Conservation (phyloP, 805 yeast genomes). For the Ogataea naganishii region DNA sequence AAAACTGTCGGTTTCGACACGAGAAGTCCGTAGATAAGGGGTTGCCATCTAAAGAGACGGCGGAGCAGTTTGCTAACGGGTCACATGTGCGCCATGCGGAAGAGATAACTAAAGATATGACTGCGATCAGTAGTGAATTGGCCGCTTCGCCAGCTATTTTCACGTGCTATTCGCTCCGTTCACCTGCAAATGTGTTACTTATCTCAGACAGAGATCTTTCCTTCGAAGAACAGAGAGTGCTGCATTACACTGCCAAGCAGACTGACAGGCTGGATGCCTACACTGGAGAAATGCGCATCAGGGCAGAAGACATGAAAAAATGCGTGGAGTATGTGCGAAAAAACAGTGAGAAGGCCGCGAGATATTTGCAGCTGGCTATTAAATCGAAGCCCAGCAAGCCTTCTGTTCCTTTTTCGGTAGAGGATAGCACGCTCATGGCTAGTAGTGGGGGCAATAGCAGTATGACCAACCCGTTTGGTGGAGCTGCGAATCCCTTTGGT, state of each 20-base stretch:
- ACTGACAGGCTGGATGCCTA: slow-evolving; percentile 28
- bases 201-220: slow-evolving; percentile 46
- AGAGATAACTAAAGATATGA: slow-evolving; percentile 19
- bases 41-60: no score
- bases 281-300: slow-evolving; percentile 29
- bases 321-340: slow-evolving; percentile 28
- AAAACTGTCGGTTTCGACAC: slow-evolving; percentile 35
- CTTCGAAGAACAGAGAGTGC: slow-evolving; percentile 41
- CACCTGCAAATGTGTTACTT: slow-evolving; percentile 39
- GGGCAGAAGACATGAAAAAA: slow-evolving; percentile 38
- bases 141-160: slow-evolving; percentile 21
- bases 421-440: slow-evolving; percentile 11
- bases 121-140: slow-evolving; percentile 16
- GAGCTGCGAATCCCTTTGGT: slow-evolving; percentile 2
- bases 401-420: slow-evolving; percentile 22
- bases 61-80: slow-evolving; percentile 2
- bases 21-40: no score
- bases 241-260: slow-evolving; percentile 33
- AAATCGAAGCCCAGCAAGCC: slow-evolving; percentile 19
- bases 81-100: slow-evolving; percentile 1
- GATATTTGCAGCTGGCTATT: slow-evolving; percentile 44
- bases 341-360: slow-evolving; percentile 42
- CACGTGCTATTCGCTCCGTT: slow-evolving; percentile 40
- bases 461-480: slow-evolving; percentile 23
- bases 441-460: slow-evolving; percentile 16